Conservation (phyloP, 169 alveolate genomes). For the Plasmodium inui region DNA sequence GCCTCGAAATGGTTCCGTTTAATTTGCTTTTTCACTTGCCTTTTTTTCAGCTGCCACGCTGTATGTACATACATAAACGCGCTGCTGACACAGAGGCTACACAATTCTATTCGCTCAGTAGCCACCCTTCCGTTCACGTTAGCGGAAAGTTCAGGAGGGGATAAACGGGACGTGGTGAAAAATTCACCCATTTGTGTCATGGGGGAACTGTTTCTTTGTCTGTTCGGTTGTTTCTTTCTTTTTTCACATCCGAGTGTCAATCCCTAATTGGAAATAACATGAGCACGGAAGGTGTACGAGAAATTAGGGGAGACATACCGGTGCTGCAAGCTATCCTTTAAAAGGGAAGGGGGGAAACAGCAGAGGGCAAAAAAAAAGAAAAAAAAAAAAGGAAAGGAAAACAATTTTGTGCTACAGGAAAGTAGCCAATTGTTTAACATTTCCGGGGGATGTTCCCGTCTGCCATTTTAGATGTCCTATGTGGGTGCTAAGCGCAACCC, state of each 20-base stretch:
- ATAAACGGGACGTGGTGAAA: not conserved
- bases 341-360: not conserved
- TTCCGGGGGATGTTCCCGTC: not conserved
- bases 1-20: not conserved
- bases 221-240: not conserved
- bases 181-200: not conserved
- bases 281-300: not conserved
- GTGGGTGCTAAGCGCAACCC: not conserved
- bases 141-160: not conserved
- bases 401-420: not conserved
- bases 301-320: not conserved
- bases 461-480: not conserved
- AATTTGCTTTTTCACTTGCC: not conserved
- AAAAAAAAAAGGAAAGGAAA: not conserved
- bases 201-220: not conserved
- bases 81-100: not conserved
- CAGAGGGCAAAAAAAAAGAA: not conserved
- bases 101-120: not conserved
- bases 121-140: not conserved
- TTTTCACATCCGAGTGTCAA: not conserved
- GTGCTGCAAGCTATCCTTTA: not conserved
- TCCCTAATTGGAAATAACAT: not conserved
- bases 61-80: not conserved
- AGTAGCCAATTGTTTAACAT: not conserved
- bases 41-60: not conserved